These are phyloP conservation scores for Ophiostoma pallidulum DNA, from an alignment of 2,329 filamentous ascomycete genomes.

Conservation along the genomic window DNA sequence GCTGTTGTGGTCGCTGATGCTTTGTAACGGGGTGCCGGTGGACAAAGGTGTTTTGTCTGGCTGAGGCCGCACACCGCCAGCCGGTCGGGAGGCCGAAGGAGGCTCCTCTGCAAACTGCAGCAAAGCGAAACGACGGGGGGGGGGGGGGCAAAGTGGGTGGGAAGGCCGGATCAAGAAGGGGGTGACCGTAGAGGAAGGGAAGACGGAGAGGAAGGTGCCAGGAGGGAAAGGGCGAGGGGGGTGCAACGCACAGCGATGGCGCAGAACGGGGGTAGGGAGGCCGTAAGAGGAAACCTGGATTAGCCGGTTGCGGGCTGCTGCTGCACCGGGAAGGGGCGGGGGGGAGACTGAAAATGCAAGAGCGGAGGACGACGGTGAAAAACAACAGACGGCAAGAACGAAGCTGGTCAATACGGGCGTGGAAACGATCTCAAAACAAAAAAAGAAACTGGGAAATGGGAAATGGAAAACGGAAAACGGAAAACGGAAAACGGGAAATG, in stretches of 20 bases:
- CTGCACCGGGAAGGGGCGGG: too few species aligned
- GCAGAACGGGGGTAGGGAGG: too few species aligned
- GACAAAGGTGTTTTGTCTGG: neutral
- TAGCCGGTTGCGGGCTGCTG: too few species aligned
- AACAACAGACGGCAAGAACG: conserved; percentile 6
- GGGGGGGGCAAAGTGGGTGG: too few species aligned
- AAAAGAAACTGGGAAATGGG: neutral
- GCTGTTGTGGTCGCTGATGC: too few species aligned
- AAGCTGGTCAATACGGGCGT: neutral
- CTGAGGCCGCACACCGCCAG: conserved; percentile 1
- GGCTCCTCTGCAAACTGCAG: neutral
- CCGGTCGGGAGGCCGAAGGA: neutral
- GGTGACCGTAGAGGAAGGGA: neutral
- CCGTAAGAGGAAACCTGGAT: too few species aligned
- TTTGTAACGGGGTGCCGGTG: too few species aligned
- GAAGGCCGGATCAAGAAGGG: too few species aligned
- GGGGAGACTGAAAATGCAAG: too few species aligned
- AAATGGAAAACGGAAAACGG: conserved; percentile 1
- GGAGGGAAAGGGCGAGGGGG: neutral
- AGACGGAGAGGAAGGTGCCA: conserved; percentile 4
- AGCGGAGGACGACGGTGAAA: conserved; percentile 1
- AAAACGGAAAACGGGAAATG: neutral
- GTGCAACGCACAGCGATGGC: too few species aligned
- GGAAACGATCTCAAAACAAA: too few species aligned
- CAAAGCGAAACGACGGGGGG: too few species aligned